Evolutionary conservation across 129 eudicot genomes (phyloP), one percentile per base, ranked within the genome.

Genomic region (Smallanthus sonchifolius): DNA sequence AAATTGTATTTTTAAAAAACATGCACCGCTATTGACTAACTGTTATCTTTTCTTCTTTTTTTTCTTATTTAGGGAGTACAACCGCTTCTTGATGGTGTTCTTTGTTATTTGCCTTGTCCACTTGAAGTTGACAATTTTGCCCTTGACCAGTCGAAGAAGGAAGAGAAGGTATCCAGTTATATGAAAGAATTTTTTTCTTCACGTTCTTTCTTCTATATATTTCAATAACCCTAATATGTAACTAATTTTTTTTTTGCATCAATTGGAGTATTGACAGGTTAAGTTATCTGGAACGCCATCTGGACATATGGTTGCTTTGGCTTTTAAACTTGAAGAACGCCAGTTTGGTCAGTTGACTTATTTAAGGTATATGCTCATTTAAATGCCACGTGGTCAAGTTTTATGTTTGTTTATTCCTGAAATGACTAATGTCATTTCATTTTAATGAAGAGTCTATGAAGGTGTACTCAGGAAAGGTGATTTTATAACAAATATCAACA

Each of bases 271-370:
- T 19, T 80, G 62, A 51, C 77, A 95, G 99, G 91, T 95, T 69
- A 32, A 42, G 54, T 82, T 95, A 75, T 63, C 91, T 76, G 99
- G 97, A 77, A 91, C 87, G 51, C 97, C 97, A 13, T 85, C 82
- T 55, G 97, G 97, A 68, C 97, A 91, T 57, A 85, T 95, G 77
- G 99, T 91, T 80, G 99, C 99, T 10, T 75, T 95, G 81, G 99
- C 99, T 71, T 95, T 95, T 73, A 95, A 95, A 83, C 65, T 95
- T 68, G 99, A 95, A 83, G 99, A 95, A 85, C 92, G 99, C 47
- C 80, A 85, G 67, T 95, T 86, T 84, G 96, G 97, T 62, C 92
- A 91, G 60, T 75, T 95, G 80, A 95, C 98, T 16, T 94, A 84
- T 83, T 67, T 94, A 65, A 90, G 98, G 97, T 94, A 83, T 55